phyloP scores from a whole-genome alignment of 2,329 filamentous ascomycete genomes.

The Scytalidium lignicola region DNA sequence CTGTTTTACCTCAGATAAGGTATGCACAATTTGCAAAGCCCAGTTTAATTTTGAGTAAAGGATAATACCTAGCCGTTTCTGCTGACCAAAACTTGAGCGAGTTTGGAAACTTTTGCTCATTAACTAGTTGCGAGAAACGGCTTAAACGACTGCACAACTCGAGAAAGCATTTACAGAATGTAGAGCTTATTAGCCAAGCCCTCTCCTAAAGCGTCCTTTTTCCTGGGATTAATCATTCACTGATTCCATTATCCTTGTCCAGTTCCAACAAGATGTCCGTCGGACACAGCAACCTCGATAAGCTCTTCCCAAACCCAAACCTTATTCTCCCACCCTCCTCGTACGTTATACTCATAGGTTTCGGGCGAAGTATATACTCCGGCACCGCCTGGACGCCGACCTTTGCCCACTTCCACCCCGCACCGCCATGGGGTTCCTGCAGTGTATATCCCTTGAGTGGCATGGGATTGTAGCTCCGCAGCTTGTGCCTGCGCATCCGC shows the following conservation, averaged over 20 bases:
- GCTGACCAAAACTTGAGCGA: too few relatives aligned
- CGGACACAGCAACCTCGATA: background rate
- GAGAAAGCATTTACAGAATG: too few relatives aligned
- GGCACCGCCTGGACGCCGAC: background rate
- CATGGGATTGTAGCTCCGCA: background rate
- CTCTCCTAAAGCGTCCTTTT: too few relatives aligned
- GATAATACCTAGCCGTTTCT: too few relatives aligned
- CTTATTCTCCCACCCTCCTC: background rate
- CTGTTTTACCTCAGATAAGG: too few relatives aligned
- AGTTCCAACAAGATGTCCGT: background rate
- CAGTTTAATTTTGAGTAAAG: too few relatives aligned
- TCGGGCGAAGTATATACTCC: background rate
- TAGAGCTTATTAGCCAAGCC: too few relatives aligned
- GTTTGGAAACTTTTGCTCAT: too few relatives aligned
- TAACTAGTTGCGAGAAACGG: too few relatives aligned
- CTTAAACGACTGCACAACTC: too few relatives aligned
- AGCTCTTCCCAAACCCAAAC: background rate
- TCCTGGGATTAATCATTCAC: too few relatives aligned
- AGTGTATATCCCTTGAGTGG: background rate
- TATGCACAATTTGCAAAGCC: too few relatives aligned
- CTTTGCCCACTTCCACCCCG: background rate
- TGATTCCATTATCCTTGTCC: background rate
- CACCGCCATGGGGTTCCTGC: background rate
- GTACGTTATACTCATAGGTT: background rate
- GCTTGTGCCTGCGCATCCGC: background rate